Conservation (phyloP, 305 asterid species). For the Plantago lanceolata region DNA sequence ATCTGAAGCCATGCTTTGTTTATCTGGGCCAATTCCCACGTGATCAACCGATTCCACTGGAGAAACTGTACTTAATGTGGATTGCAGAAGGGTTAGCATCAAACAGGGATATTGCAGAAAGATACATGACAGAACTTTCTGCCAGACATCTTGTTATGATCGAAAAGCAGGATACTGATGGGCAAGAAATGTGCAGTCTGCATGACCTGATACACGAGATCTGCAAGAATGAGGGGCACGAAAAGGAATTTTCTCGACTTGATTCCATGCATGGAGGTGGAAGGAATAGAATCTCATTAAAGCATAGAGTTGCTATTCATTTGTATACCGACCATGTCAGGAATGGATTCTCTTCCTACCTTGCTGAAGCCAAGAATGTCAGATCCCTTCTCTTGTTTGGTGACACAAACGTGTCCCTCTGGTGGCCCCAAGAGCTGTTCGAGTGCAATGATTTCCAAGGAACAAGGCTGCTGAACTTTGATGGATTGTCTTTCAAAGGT, state of each 20-base stretch:
- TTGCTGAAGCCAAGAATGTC: too few species aligned
- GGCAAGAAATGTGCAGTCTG: background rate
- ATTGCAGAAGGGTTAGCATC: slow-evolving; percentile 20
- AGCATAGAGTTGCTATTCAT: too few species aligned
- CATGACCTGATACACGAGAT: slow-evolving; percentile 3
- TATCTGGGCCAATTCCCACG: slow-evolving; percentile 18
- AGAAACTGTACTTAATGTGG: slow-evolving; percentile 21
- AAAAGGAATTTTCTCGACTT: background rate
- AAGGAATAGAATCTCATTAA: too few species aligned
- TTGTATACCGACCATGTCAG: too few species aligned
- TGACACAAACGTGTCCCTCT: background rate
- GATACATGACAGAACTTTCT: slow-evolving; percentile 7
- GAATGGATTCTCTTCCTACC: too few species aligned
- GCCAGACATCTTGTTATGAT: slow-evolving; percentile 13
- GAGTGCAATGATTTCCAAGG: background rate
- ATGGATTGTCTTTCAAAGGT: slow-evolving; percentile 19
- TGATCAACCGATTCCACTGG: slow-evolving; percentile 4
- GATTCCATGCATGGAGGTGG: too few species aligned
- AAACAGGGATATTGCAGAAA: slow-evolving; percentile 2
- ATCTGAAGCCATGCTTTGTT: slow-evolving; percentile 25
- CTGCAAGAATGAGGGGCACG: background rate
- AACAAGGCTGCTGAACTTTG: slow-evolving; percentile 23
- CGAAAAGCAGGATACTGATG: background rate
- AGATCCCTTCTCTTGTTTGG: slow-evolving; percentile 14
- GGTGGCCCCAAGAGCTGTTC: background rate